These are phyloP conservation scores for Tilletia indica DNA, from an alignment of 1,284 basidiomycete genomes.

Conservation along the genomic window DNA sequence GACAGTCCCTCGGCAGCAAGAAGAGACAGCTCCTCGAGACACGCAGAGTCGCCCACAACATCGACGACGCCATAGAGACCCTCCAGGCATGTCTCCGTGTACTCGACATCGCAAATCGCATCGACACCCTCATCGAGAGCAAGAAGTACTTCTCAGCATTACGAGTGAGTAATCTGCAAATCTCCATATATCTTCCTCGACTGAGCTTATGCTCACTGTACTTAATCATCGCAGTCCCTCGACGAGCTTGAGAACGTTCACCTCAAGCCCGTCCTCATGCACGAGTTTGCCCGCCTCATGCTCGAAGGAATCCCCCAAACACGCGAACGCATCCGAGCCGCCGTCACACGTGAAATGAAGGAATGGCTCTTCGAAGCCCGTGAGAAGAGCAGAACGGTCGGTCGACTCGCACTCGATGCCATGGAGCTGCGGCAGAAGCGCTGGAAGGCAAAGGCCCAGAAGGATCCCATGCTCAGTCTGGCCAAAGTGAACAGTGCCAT, in stretches of 20 bases:
- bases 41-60: constrained; percentile 84
- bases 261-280: constrained; percentile 75
- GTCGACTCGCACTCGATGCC: constrained; percentile 80
- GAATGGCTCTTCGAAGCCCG: constrained; percentile 95
- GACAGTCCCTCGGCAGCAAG: constrained; percentile 39
- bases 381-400: constrained; percentile 81
- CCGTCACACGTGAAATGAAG: constrained; percentile 90
- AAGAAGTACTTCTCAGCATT: constrained; percentile 93
- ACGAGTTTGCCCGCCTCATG: constrained; percentile 89
- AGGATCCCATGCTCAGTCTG: constrained; percentile 59
- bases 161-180: constrained; percentile 61
- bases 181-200: neutral
- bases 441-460: constrained; percentile 65
- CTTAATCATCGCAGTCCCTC: constrained; percentile 31
- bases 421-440: constrained; percentile 81
- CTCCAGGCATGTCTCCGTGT: constrained; percentile 87
- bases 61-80: constrained; percentile 93
- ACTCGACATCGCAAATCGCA: constrained; percentile 88
- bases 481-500: constrained; percentile 90
- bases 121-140: constrained; percentile 85
- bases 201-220: neutral
- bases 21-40: constrained; percentile 66
- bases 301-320: constrained; percentile 86
- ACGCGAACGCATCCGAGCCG: constrained; percentile 81
- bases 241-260: constrained; percentile 76